Base-by-base conservation (phyloP, 306 rosid species). In the Cucumis melo region DNA sequence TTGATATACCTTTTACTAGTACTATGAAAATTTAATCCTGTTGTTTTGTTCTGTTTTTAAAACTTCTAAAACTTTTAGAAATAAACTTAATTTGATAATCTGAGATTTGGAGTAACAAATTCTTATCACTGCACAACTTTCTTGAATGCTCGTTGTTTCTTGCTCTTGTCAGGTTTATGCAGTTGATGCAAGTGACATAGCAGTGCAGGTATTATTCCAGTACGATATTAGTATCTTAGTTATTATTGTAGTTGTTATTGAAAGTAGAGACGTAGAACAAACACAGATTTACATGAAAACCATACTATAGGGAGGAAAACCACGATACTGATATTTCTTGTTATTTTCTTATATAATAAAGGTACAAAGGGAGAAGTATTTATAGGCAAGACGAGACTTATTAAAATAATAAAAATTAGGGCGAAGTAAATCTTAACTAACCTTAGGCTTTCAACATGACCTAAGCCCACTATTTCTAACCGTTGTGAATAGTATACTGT, bases 161-260 rank as follows among this genome's bases (percentile, higher is more conserved):
- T 13, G 50, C 59, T 65, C 19, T 80, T 73, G 36, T 65, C 83
- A 94, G 98, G 98, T 94, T 44, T 91, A 94, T 85, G 98, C 98
- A 55, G 90, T 94, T 82, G 98, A 94, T 86, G 98, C 98, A 63
- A 94, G 98, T 89, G 96, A 90, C 75, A 91, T 94, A 86, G 98
- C 98, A 17, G 73, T 90, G 78, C 98, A 91, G 98, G 98, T 94
- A 87, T 72, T 82, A 14, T 76, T 44, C 39, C 29, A 46, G 57
- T 70, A 44, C 23, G 56, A 42, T 68, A 23, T 44, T 23, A 44
- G 7, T 20, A 42, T 68, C 0, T 34, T 34, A 63, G 9, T 44
- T 42, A 68, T 32, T 73, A 48, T 32, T 73, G 14, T 50, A 46
- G 77, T 73, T 51, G 36, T 68, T 27, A 27, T 27, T 27, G 29